Base-by-base conservation (phyloP, 2,329 filamentous ascomycete species). In the Teratosphaeriaceae sp. region DNA sequence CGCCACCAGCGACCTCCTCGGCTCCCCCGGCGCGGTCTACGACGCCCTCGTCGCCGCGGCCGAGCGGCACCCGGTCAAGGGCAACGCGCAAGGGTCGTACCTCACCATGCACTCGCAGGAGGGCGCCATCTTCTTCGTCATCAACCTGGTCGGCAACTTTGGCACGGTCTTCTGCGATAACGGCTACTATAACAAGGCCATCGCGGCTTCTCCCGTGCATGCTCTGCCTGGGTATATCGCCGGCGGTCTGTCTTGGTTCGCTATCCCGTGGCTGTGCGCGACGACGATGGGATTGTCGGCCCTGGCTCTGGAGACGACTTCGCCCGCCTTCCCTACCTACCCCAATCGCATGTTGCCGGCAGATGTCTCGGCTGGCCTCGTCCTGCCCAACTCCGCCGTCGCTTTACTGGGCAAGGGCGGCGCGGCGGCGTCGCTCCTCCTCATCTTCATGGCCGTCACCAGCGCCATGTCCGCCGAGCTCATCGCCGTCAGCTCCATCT, bases 371-470 rank as follows among this genome's bases (percentile, higher is more conserved):
- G 87, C 87, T 4, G 89, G 89, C 2, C 72, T 95, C 9, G 88
- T 90, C 1, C 73, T 95, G 1, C 89, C 88, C 0, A 88, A 89
- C 45, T 88, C 87, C 1, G 85, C 89, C 0, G 85, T 94, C 3
- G 86, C 85, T 0, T 66, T 96, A 7, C 75, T 95, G 5, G 89
- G 88, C 1, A 82, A 82, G 53, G 85, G 86, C 2, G 88, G 88
- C 38, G 88, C 88, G 1, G 78, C 81, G 1, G 85, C 80, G 0
- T 88, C 85, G 0, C 74, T 94, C 1, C 68, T 95, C 9, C 80
- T 94, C 50, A 76, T 94, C 42, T 94, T 94, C 70, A 87, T 94
- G 80, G 88, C 89, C 18, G 88, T 94, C 18, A 94, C 88, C 0
- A 87, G 80, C 1, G 85, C 88, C 0, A 85, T 84, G 50, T 89